These are phyloP conservation scores for Trichoderma aggressivum DNA, from an alignment of 2,329 filamentous ascomycete species.

Conservation along the genomic window DNA sequence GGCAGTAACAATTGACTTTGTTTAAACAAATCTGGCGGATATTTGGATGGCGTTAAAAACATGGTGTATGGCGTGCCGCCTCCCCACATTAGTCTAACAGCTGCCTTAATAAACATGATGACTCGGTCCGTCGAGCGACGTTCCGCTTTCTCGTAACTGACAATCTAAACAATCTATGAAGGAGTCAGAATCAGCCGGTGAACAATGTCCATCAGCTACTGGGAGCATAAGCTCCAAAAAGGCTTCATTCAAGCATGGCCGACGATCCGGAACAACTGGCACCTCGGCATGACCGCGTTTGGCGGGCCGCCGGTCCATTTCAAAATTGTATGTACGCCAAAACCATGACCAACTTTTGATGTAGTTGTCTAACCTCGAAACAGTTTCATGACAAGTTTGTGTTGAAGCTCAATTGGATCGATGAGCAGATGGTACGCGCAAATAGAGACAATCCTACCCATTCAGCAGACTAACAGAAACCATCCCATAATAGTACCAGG, in stretches of 20 bases:
- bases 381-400: not conserved
- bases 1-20: too few species aligned
- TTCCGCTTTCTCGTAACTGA: not conserved
- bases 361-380: not conserved
- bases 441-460: not conserved
- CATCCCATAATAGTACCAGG: not conserved
- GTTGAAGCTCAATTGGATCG: not conserved
- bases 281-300: constrained; percentile 63
- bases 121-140: not conserved
- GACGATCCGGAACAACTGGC: constrained; percentile 21
- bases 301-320: constrained; percentile 67
- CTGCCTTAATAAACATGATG: not conserved
- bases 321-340: not conserved
- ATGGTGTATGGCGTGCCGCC: too few species aligned
- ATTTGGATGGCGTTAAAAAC: too few species aligned
- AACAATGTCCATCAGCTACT: not conserved
- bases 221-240: not conserved
- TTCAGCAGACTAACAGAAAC: not conserved
- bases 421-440: not conserved
- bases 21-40: too few species aligned
- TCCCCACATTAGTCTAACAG: too few species aligned
- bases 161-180: not conserved
- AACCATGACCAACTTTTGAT: not conserved
- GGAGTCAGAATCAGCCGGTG: not conserved
- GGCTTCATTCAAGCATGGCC: not conserved